Evolutionary conservation across 1,284 basidiomycete species (phyloP), one percentile per base, ranked within the genome.

Genomic region (Pascua guehoae): DNA sequence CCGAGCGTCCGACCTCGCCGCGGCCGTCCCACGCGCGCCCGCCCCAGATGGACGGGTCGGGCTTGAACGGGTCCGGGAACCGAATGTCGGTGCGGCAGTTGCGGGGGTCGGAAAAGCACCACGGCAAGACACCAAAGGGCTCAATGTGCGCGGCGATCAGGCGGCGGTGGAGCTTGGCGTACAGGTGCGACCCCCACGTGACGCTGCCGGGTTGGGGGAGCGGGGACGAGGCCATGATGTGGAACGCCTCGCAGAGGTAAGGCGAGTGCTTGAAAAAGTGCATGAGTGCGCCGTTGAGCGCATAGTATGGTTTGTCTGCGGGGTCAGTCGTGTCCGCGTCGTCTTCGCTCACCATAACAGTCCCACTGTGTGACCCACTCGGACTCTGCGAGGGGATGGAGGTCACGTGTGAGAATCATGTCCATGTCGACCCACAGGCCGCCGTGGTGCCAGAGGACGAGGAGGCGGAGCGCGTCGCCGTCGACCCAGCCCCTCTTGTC

Each of bases 341-440:
- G 24, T 15, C 36, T 37, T 4, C 15, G 4, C 86, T 61, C 70
- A 92, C 91, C 89, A 71, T 93, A 94, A 72, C 92, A 96, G 71
- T 96, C 93, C 93, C 92, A 95, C 72, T 95, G 91, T 1, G 88
- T 91, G 15, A 96, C 88, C 73, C 92, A 97, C 74, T 97, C 93
- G 68, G 89, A 88, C 74, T 95, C 92, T 8, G 88, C 79, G 54
- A 96, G 78, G 5, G 91, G 89, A 5, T 86, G 80, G 18, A 96
- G 78, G 75, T 91, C 88, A 51, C 92, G 79, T 45, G 90, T 92
- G 60, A 95, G 75, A 56, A 97, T 81, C 64, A 88, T 88, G 76
- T 96, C 93, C 90, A 96, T 95, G 73, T 97, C 92, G 59, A 95
- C 82, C 93, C 93, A 97, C 39, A 92, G 83, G 2, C 93, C 93